Evolutionary conservation across 495 filamentous ascomycete genomes (phyloP).

Genomic region (Penicillium silybi): DNA sequence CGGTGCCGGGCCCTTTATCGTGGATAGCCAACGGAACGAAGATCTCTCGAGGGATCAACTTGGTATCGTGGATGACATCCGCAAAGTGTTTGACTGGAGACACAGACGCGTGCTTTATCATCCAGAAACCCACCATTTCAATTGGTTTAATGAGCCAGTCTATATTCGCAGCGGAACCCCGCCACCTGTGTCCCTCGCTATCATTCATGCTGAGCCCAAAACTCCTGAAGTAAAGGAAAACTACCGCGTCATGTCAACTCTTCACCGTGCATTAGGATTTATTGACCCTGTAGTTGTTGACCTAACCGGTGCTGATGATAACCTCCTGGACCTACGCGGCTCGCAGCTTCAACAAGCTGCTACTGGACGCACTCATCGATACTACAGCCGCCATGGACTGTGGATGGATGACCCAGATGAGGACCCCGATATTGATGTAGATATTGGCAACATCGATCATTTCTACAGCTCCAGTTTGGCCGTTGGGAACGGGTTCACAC

Average conservation of each 20-base stretch:
- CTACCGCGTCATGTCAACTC: constrained; percentile 7
- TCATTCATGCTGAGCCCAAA: constrained; percentile 21
- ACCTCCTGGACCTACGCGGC: not conserved
- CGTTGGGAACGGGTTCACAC: no score
- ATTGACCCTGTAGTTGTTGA: constrained; percentile 27
- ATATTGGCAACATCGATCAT: not conserved
- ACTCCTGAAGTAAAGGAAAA: not conserved
- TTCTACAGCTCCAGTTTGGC: no score
- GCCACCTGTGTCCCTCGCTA: constrained; percentile 29
- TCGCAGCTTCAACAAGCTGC: constrained; percentile 14
- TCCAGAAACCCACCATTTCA: constrained; percentile 32
- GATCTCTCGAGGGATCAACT: no score
- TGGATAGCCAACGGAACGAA: not conserved
- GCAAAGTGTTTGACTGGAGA: no score
- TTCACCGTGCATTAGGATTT: constrained; percentile 12
- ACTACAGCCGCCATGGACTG: no score
- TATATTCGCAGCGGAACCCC: constrained; percentile 20
- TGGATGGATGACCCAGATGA: no score
- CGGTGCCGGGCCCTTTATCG: not conserved
- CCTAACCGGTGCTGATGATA: not conserved
- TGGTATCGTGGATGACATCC: no score
- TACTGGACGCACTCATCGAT: constrained; percentile 8
- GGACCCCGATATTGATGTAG: not conserved
- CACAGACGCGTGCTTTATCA: no score
- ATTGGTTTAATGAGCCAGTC: constrained; percentile 22